A percentile compares a stretch with the other conserved stretches of the same genome.
Conservation (phyloP, 352 stramenopile genomes). For the Globisporangium yorkense region DNA sequence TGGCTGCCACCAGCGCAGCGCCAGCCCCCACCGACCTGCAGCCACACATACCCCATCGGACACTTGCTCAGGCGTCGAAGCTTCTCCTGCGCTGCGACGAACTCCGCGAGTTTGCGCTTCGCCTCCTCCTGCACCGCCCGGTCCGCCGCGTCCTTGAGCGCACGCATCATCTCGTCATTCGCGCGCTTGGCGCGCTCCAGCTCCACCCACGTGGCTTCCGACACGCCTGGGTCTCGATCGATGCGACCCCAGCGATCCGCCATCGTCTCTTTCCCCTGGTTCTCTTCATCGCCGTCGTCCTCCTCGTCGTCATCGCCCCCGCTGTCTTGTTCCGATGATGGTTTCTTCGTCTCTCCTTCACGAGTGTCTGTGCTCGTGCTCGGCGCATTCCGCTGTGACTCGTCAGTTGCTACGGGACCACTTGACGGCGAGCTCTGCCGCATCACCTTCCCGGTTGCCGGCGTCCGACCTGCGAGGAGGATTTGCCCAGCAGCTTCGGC, state of each 20-base stretch:
- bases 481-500: constrained; percentile 25
- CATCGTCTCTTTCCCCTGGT: constrained; percentile 6
- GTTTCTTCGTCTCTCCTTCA: neutral
- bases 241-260: constrained; percentile 11
- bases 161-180: constrained; percentile 34
- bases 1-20: constrained; percentile 74
- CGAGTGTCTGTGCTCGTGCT: neutral
- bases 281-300: constrained; percentile 13
- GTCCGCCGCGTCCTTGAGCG: constrained; percentile 10
- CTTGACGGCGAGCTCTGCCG: constrained; percentile 11
- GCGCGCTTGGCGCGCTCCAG: constrained; percentile 53
- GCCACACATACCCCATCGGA: constrained; percentile 62
- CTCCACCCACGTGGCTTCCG: constrained; percentile 60
- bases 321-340: neutral
- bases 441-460: constrained; percentile 25
- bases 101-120: constrained; percentile 27
- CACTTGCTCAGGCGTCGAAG: constrained; percentile 62
- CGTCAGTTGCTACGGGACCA: constrained; percentile 3
- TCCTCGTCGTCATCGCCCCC: constrained; percentile 15
- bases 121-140: constrained; percentile 12
- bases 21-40: constrained; percentile 53
- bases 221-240: constrained; percentile 45
- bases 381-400: constrained; percentile 6
- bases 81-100: constrained; percentile 38
- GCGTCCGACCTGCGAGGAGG: constrained; percentile 33